These are phyloP conservation scores for Polygonum aviculare DNA, from an alignment of 148 eudicot genomes.

Conservation along the genomic window DNA sequence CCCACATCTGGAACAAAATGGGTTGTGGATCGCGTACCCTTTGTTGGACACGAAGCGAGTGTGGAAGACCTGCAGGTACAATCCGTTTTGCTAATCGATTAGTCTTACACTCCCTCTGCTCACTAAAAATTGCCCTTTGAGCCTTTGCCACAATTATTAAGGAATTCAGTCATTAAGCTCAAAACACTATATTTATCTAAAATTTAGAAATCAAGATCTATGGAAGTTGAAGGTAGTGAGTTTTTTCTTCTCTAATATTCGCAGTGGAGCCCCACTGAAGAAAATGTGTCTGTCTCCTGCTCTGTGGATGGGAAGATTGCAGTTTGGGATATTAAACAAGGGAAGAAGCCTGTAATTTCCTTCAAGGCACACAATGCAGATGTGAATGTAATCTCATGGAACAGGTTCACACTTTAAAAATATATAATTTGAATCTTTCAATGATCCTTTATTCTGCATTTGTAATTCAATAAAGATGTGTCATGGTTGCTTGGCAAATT, in stretches of 20 bases:
- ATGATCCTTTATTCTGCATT: not conserved
- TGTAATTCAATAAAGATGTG: not conserved
- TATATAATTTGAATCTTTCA: not conserved
- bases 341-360: conserved; percentile 55
- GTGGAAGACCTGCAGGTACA: conserved; percentile 92
- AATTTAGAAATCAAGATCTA: too few species aligned
- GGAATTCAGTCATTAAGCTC: too few species aligned
- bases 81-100: not conserved
- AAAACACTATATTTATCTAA: too few species aligned
- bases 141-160: too few species aligned
- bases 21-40: conserved; percentile 65
- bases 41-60: conserved; percentile 79
- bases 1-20: conserved; percentile 72
- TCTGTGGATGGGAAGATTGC: conserved; percentile 81
- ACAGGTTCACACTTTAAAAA: conserved; percentile 41
- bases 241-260: not conserved
- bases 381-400: conserved; percentile 97
- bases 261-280: conserved; percentile 96
- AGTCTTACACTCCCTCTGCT: not conserved
- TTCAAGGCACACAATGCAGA: conserved; percentile 92
- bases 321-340: conserved; percentile 77
- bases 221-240: not conserved
- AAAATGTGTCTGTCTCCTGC: conserved; percentile 79
- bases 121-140: too few species aligned
- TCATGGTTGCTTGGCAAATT: conserved; percentile 11